Evolutionary conservation across 129 eudicot genomes (phyloP), one percentile per base, ranked within the genome.

Genomic region (Artemisia argyi): DNA sequence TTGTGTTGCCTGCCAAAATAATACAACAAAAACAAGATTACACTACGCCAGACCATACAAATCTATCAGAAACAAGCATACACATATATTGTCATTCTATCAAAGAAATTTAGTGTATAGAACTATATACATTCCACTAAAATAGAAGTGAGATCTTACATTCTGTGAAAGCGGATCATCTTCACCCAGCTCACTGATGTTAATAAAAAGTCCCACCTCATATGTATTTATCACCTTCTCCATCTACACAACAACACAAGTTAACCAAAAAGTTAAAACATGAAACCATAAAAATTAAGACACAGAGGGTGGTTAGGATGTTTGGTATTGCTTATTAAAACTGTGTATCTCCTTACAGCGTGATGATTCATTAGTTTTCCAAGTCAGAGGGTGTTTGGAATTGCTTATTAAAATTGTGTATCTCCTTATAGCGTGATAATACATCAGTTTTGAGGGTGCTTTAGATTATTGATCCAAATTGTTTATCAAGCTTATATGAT

Each of bases 111-210:
- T 56, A 17, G 18, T 64, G n/a, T 47, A 10, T 28, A 8, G 3
- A 74, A 35, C 11, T 47, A 2, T 61, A 14, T 22, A 22, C 20
- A 13, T 53, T 17, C 19, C 3, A 26, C 30, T 11, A 12, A 67
- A 74, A 69, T 44, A 62, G 61, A 19, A 76, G 35, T 69, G 17
- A 67, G 76, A 70, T 79, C 84, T 79, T 75, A 85, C 91, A 83
- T 83, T 77, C 54, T 79, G 85, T 69, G 69, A 52, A 48, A 85
- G 81, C 13, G 87, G 89, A 70, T 85, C 91, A 56, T 84, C 84
- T 70, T 81, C 83, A 48, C 96, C 96, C 59, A 85, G 85, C 60
- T 88, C 82, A 55, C 85, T 81, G 22, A 83, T 63, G 73, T 83
- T 77, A 42, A 88, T 74, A 65, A 88, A 85, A 76, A 88, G 83